A percentile compares a stretch with the other conserved stretches of the same genome.
Conservation (phyloP, 257 asterid species). For the Solanum tarapatanum region DNA sequence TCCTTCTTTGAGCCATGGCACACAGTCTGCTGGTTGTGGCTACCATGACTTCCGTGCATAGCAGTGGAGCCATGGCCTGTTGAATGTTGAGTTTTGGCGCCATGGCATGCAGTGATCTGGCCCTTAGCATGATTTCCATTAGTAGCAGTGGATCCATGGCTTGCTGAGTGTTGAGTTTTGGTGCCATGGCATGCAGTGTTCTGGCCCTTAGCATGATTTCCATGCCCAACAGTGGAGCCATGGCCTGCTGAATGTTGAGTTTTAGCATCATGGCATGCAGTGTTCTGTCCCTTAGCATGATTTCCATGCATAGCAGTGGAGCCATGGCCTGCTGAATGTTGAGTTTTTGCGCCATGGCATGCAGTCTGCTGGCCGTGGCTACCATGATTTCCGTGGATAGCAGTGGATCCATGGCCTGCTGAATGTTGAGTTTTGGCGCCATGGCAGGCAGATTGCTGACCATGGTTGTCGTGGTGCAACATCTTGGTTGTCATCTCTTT, state of each 20-base stretch:
- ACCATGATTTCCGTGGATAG: neutral
- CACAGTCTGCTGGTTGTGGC: neutral
- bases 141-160: neutral
- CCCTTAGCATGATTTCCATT: neutral
- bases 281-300: neutral
- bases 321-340: neutral
- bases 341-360: neutral
- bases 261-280: neutral
- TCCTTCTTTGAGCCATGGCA: constrained; percentile 3
- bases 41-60: neutral
- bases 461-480: neutral
- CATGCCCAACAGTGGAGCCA: neutral
- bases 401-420: neutral
- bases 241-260: neutral
- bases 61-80: neutral
- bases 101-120: neutral
- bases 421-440: neutral
- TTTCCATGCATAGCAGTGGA: neutral
- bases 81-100: neutral
- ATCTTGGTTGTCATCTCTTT: neutral
- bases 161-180: neutral
- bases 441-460: neutral
- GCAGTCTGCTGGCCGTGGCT: neutral
- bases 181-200: neutral
- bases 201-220: neutral